phyloP scores from a whole-genome alignment of 2,329 filamentous ascomycete genomes.

The Cryphonectria radicalis region DNA sequence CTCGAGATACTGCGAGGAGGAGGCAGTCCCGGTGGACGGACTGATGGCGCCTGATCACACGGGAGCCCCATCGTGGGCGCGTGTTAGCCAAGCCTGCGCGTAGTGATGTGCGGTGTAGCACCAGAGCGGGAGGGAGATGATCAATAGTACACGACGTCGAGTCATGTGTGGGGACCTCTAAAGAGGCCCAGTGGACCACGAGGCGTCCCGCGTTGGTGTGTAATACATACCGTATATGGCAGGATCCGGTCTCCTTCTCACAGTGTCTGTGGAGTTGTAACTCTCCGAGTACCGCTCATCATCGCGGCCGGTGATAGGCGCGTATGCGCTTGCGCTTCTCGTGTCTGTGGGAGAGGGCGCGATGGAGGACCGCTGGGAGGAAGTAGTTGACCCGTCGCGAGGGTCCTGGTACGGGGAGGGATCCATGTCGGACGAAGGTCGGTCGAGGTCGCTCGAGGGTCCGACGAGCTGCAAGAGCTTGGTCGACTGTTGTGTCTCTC shows the following conservation, averaged over 20 bases:
- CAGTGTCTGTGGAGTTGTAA: slow-evolving; percentile 63
- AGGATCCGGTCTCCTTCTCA: slow-evolving; percentile 59
- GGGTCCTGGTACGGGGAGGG: slow-evolving; percentile 41
- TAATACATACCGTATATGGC: slow-evolving; percentile 57
- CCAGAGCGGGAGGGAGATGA: neutral
- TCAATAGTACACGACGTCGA: slow-evolving; percentile 2
- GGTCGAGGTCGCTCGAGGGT: neutral
- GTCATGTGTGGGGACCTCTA: slow-evolving; percentile 8
- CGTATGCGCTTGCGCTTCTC: slow-evolving; percentile 46
- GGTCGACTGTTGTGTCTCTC: neutral
- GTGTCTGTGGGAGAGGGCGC: slow-evolving; percentile 56
- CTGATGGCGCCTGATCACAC: slow-evolving; percentile 40
- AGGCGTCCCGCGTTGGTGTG: slow-evolving; percentile 20
- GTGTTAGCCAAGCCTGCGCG: slow-evolving; percentile 11
- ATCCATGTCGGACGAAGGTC: slow-evolving; percentile 46
- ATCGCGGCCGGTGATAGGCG: slow-evolving; percentile 43
- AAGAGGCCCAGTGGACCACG: slow-evolving; percentile 17
- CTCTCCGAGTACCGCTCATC: slow-evolving; percentile 54
- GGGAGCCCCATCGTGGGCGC: slow-evolving; percentile 33
- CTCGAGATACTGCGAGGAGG: slow-evolving; percentile 28
- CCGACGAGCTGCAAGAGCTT: slow-evolving; percentile 3
- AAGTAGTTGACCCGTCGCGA: slow-evolving; percentile 16
- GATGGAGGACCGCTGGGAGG: slow-evolving; percentile 35
- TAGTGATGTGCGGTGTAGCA: slow-evolving; percentile 15
- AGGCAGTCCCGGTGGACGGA: slow-evolving; percentile 36